Evolutionary conservation across 2,329 filamentous ascomycete genomes (phyloP).

Genomic region (Harringtonia lauricola): DNA sequence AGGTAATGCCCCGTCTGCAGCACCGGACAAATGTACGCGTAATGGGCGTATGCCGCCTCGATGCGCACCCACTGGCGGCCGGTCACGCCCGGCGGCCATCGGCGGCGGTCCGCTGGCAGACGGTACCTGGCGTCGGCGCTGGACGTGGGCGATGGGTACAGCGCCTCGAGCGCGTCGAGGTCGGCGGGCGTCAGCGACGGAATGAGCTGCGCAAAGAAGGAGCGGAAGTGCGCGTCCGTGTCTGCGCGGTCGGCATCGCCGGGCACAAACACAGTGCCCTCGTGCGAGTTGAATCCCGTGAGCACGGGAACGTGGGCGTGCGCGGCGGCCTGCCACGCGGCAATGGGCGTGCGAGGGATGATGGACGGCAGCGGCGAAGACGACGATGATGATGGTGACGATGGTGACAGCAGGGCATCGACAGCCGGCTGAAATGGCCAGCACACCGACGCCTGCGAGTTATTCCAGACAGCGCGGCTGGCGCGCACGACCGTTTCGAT

Average conservation of each 20-base stretch:
- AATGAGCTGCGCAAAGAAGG: conserved; percentile 51
- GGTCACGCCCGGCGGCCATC: conserved; percentile 21
- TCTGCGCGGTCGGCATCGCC: conserved; percentile 22
- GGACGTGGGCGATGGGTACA: conserved; percentile 51
- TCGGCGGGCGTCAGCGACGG: conserved; percentile 42
- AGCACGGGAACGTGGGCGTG: conserved; percentile 51
- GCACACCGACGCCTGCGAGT: conserved; percentile 30
- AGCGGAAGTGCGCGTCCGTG: conserved; percentile 38
- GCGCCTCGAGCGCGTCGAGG: conserved; percentile 38
- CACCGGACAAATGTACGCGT: conserved; percentile 54
- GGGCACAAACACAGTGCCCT: conserved; percentile 55
- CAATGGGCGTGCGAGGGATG: conserved; percentile 45
- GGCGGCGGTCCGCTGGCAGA: conserved; percentile 21
- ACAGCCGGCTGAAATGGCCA: conserved; percentile 63
- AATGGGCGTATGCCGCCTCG: conserved; percentile 51
- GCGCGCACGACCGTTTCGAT: conserved; percentile 26
- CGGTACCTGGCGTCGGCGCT: conserved; percentile 7
- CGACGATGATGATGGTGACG: neutral
- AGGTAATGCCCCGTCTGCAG: conserved; percentile 44
- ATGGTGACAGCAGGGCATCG: conserved; percentile 32
- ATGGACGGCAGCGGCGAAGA: too few species aligned
- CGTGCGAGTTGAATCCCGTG: conserved; percentile 61
- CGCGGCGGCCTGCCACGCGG: conserved; percentile 41
- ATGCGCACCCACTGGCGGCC: conserved; percentile 46
- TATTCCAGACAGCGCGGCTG: conserved; percentile 30